Conservation (phyloP, 257 asterid genomes). For the Salvia rosmarinus region DNA sequence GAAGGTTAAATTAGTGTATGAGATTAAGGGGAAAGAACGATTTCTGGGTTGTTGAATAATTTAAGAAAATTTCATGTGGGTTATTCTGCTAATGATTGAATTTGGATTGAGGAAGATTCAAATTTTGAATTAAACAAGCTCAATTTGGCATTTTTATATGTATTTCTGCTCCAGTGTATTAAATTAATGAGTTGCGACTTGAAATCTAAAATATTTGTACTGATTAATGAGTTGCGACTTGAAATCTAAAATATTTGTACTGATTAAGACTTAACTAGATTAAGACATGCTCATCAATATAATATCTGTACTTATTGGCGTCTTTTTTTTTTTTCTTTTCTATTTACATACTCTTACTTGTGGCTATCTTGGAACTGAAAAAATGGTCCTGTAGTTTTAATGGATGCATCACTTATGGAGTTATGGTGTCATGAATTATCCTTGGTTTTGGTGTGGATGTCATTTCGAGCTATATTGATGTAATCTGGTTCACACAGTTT, state of each 20-base stretch:
- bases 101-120: constrained; percentile 43
- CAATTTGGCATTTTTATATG: constrained; percentile 50
- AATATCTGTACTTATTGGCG: constrained; percentile 19
- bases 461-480: constrained; percentile 30
- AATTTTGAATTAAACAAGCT: constrained; percentile 48
- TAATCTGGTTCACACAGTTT: constrained; percentile 27
- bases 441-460: constrained; percentile 37
- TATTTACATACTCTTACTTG: constrained; percentile 26
- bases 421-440: constrained; percentile 32
- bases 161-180: constrained; percentile 37
- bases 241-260: constrained; percentile 35
- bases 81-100: constrained; percentile 66
- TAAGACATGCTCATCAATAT: constrained; percentile 28
- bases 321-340: not conserved
- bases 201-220: constrained; percentile 35
- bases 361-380: constrained; percentile 11
- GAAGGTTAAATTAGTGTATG: constrained; percentile 16
- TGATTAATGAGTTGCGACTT: constrained; percentile 50
- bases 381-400: constrained; percentile 31
- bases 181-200: constrained; percentile 56
- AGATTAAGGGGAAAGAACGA: constrained; percentile 35
- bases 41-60: constrained; percentile 48
- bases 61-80: constrained; percentile 54
- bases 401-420: constrained; percentile 23
- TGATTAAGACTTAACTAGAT: constrained; percentile 44